Base-by-base conservation (phyloP, 768 basidiomycete species). In the Leccinum arenicola region DNA sequence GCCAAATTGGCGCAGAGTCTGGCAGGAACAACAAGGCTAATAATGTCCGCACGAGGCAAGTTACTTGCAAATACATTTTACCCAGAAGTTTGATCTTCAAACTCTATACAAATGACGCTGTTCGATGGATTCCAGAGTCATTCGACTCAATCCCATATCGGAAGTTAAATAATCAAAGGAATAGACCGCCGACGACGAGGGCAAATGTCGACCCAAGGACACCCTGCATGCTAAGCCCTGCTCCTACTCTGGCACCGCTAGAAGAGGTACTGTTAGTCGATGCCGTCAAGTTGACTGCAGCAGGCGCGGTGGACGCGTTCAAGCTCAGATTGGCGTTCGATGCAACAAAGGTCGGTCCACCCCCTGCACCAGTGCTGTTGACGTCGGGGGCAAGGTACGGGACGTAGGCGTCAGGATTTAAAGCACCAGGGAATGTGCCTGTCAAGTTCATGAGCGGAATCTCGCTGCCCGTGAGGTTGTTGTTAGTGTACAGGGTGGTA, bases 301-400 rank as follows among this genome's bases (percentile, higher is more conserved):
- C 52, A 43, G 78, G 77, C 21, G 74, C 72, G 49, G 54, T 61
- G 17, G 62, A 66, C 9, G 70, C 38, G 23, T 73, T 81, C 58
- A 81, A 59, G 45, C 61, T 64, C 50, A 48, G 57, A 70, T 82
- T 71, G 53, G 75, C 62, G 17, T 69, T 70, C 4, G 69, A 40
- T 21, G 67, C 73, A 61, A 76, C 56, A 67, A 76, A 77, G 17
- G 81, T 78, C 35, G 68, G 55, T 29, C 79, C 78, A 54, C 75
- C 75, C 11, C 79, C 82, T 1, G 78, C 78, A 45, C 80, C 76
- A 36, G 65, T 61, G 38, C 74, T 76, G 45, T 63, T 64, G 25
- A 57, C 53, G 68, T 80, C 70, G 2, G 82, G 82, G 6, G 82
- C 79, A 6, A 73, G 57, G 71, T 77, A 81, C 10, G 82, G 80